Evolutionary conservation across 331 rosid genomes (phyloP), one percentile per base, ranked within the genome.

Genomic region (Acacia pycnantha): DNA sequence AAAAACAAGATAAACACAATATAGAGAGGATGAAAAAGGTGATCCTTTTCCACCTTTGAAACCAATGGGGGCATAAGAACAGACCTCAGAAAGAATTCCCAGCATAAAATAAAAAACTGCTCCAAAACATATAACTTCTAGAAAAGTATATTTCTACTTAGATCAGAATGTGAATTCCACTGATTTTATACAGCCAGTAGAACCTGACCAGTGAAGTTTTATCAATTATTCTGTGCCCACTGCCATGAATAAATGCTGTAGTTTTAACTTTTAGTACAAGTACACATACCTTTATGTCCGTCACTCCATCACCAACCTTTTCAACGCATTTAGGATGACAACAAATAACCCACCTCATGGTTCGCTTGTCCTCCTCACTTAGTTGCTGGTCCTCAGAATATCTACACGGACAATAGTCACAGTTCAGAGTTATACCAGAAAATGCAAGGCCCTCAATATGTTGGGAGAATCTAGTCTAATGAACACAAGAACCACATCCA

Each of bases 321-420:
- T 81, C 87, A 48, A 84, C 84, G 77, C 58, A 69, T 53, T 61
- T 82, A 11, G 99, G 99, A 88, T 95, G 99, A 86, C 90, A 93
- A 81, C 61, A 70, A 74, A 95, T 85, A 75, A 88, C 98, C 78
- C 22, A 76, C 91, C 83, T 81, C 90, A 93, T 47, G 29, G 82
- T 87, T 77, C 81, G 22, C 87, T 80, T 87, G 82, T 95, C 98
- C 62, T 8, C 27, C 53, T 92, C 94, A 82, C 77, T 86, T 79
- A 95, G 78, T 80, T 65, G 80, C 53, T 91, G 81, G 74, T 91
- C 88, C 77, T 91, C 58, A 7, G 84, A 80, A 87, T 90, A 91
- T 88, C 99, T 95, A 43, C 89, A 84, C 19, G 61, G 76, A 89
- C 71, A 88, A 54, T 8, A 82, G 33, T 64, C 61, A 50, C 27